Evolutionary conservation across 1,284 basidiomycete genomes (phyloP), one percentile per base, ranked within the genome.

Genomic region (Microbotryum violaceum): DNA sequence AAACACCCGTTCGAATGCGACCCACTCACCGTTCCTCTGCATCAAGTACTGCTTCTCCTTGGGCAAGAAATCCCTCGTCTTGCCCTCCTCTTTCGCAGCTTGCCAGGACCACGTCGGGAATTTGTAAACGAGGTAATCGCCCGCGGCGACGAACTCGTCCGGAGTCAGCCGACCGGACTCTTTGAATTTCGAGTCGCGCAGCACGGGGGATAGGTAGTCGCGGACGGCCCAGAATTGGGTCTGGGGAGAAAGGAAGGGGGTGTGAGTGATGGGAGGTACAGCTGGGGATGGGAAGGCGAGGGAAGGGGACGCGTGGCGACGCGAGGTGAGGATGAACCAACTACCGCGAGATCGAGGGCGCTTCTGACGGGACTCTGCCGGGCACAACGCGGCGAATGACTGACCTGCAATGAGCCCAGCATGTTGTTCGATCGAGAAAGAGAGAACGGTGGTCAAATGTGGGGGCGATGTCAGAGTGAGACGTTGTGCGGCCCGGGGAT

Each of bases 161-260:
- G 75, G 62, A 56, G 67, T 63, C 46, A 67, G 54, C 59, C 93
- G 82, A 14, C 94, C 94, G 74, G 97, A 91, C 77, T 98, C 94
- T 77, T 96, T 97, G 82, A 98, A 98, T 76, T 97, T 97, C 79
- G 89, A 92, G 79, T 98, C 94, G 74, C 88, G 88, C 70, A 98
- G 82, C 37, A 92, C 91, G 7, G 94, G 94, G 64, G 91, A 91
- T 64, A 98, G 86, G 76, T 96, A 96, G 76, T 97, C 94, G 71
- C 94, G 85, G 64, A 97, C 87, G 14, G 91, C 88, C 87, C 91
- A 96, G 77, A 89, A 91, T 80, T 94, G 90, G 79, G 87, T 85
- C 84, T 87, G 63, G 25, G n/a, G 37, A 1, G 37, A 31, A 42
- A 0, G 23, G 10, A 4, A 25, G 49, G 23, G 37, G 31, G 5